Base-by-base conservation (phyloP, 2,329 filamentous ascomycete species). In the Cladophialophora exuberans region DNA sequence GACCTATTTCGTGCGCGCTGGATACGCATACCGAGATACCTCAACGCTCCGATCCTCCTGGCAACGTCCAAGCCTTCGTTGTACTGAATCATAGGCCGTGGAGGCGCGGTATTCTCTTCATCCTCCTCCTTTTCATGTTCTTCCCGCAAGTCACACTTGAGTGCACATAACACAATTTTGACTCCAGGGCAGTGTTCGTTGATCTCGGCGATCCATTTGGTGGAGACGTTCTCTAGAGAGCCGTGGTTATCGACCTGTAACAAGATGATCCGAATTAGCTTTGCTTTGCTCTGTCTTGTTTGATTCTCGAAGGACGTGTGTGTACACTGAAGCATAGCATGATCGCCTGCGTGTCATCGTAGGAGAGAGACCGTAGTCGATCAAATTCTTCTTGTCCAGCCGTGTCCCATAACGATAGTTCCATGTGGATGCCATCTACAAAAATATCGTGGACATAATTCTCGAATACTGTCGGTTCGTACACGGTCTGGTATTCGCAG, bases 361-460 rank as follows among this genome's bases (percentile, higher is more conserved):
- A 99, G 45, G 92, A 97, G 52, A 99, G 84, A 62, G 91, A 96
- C 68, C 94, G 89, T 73, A 99, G 78, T 49, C 94, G 86, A 76
- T 99, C 94, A 77, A 97, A 99, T 83, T 99, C 94, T 79, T 99
- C 94, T 76, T 99, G 94, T 22, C 94, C 94, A 33, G 94, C 94
- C 0, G 94, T 99, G 73, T 99, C 94, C 94, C 94, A 99, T 56
- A 99, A 82, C 56, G 93, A 97, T 52, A 99, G 82, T 74, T 99
- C 94, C 72, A 99, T 96, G 75, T 97, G 93, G 48, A 92, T 89
- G 70, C 88, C 92, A 72, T 99, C 94, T 71, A 99, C 94, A 73
- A 96, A 99, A 73, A 99, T 97, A 72, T 99, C 91, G 72, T 99
- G 93, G 61, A 99, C 93, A 74, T 97, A 99, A 76, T 99, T 99